Base-by-base conservation (phyloP, 345 rosid genomes). In the Eucalyptus marginata region DNA sequence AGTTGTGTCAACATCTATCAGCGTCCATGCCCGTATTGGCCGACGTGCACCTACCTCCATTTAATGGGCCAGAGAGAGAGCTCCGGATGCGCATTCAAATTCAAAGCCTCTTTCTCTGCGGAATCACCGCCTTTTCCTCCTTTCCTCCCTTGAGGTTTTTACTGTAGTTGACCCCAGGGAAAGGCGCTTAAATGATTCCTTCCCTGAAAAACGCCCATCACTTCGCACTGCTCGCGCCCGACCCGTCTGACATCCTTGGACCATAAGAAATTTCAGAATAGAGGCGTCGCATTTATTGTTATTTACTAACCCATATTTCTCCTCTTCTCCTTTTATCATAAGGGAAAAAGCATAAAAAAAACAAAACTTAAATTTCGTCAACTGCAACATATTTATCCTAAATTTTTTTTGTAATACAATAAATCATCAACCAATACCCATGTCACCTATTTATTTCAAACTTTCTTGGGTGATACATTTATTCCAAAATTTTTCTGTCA, bases 321-420 rank as follows among this genome's bases (percentile, higher is more conserved):
- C 81, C 24, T 36, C 6, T 71, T 71, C 80, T 16, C 58, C 58
- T 52, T 52, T 52, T 3, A 52, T 52, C 18, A 52, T 52, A 18
- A 18, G 24, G 58, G 58, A 52, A 18, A 18, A 52, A 18, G 58
- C 24, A 52, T 18, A 52, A 52, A 7, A 7, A 52, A 52, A 0
- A 1, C 56, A 7, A 52, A 52, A 52, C 24, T 18, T 52, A 52
- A 52, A 52, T 18, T 18, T 52, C 3, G 56, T 52, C 24, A 52
- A 0, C 24, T 52, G 10, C 10, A 7, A 52, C 58, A 18, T 18
- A 52, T 52, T 52, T 18, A 3, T 18, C 2, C 4, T 7, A 1
- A 3, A 3, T 16, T 16, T 16, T 51, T 16, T 18, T n/a, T n/a
- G n/a, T 51, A 51, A 3, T 51, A 51, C 8, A 16, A 1, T 0